Base-by-base conservation (phyloP, 768 basidiomycete genomes). In the Termitomyces sp. region DNA sequence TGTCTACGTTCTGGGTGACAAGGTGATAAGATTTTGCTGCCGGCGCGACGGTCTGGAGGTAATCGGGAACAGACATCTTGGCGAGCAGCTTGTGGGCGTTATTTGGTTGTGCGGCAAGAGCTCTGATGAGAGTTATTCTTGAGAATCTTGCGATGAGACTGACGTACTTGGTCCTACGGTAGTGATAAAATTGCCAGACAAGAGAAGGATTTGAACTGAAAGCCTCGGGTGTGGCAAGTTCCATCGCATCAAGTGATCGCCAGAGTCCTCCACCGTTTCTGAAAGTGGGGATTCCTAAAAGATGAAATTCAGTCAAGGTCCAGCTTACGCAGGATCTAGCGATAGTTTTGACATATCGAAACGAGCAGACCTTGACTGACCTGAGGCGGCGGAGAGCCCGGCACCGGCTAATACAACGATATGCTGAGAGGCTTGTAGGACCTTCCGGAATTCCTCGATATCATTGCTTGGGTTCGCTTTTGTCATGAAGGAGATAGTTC, bases 141-240 rank as follows among this genome's bases (percentile, higher is more conserved):
- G 25, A 32, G 38, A 50, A 18, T 44, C 33, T 16, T 20, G 23
- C 22, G 35, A 20, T 6, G 32, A 3, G 22, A 35, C 36, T n/a
- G 10, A 68, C 70, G 27, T 58, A 81, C 82, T 62, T 71, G 67
- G 78, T 75, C 51, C 84, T 70, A n/a, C 84, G 70, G 53, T 81
- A 79, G 58, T 86, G 84, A 58, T 85, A 86, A 61, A 86, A 86
- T 59, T 86, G 81, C 84, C 83, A 85, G 3, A 81, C 77, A 3
- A 74, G 66, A 15, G 75, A 76, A 0, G 81, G 83, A 50, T 80
- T 70, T 20, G 68, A 57, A 1, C 56, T 43, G 64, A 85, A 86
- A 0, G 75, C 79, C 57, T 79, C 70, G 0, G 80, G 83, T 12
- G 80, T 81, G 4, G 82, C 82, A 9, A 85, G 73, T 40, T 69